Conservation (phyloP, 2,329 filamentous ascomycete species). For the Colletotrichum euphorbiae region DNA sequence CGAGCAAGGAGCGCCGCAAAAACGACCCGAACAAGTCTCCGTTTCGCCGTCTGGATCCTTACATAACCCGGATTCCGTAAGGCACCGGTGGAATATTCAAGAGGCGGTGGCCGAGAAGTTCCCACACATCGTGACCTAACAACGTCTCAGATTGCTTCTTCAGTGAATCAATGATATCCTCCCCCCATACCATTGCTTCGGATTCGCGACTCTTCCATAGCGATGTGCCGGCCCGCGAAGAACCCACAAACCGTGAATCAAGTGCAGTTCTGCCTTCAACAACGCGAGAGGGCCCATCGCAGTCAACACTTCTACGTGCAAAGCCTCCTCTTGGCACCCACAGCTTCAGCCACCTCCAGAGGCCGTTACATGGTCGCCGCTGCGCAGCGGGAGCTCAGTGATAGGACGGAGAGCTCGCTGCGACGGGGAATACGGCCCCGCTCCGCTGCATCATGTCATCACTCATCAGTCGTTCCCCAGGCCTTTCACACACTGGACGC, state of each 20-base stretch:
- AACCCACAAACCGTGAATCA: too few species aligned
- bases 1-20: constrained; percentile 10
- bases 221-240: too few species aligned
- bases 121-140: background rate
- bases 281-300: background rate
- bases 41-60: background rate
- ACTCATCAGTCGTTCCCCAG: constrained; percentile 6
- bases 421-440: constrained; percentile 27
- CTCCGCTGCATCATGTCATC: constrained; percentile 39
- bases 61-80: constrained; percentile 12
- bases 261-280: background rate
- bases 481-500: background rate
- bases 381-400: constrained; percentile 23
- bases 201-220: too few species aligned
- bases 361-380: constrained; percentile 18
- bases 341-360: constrained; percentile 18
- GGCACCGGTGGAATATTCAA: background rate
- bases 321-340: constrained; percentile 4
- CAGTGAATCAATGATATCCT: too few species aligned
- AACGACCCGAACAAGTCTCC: constrained; percentile 17
- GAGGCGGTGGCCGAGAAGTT: background rate
- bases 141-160: background rate
- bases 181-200: background rate
- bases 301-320: background rate
- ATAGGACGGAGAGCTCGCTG: constrained; percentile 11